Conservation (phyloP, 1,284 basidiomycete genomes). For the Naganishia liquefaciens region DNA sequence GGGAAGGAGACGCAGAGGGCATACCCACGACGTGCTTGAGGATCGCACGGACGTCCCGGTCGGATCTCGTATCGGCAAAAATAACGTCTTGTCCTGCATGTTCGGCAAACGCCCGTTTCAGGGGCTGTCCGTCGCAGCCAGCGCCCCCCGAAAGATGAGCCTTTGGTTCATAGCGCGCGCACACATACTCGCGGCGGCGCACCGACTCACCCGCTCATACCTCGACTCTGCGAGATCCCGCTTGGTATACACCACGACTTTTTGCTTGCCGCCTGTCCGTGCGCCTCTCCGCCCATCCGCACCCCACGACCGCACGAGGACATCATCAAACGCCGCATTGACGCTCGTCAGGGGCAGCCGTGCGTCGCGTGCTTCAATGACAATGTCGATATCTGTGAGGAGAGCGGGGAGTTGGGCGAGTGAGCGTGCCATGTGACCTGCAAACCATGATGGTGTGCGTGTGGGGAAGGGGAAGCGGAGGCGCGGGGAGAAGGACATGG, state of each 20-base stretch:
- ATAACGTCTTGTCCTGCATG: slow-evolving; percentile 56
- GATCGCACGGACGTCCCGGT: slow-evolving; percentile 56
- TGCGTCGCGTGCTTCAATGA: slow-evolving; percentile 91
- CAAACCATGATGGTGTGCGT: slow-evolving; percentile 86
- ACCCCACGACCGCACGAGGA: slow-evolving; percentile 48
- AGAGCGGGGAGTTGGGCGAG: slow-evolving; percentile 72
- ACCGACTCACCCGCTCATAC: slow-evolving; percentile 72
- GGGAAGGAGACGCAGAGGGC: slow-evolving; percentile 31
- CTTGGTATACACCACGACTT: slow-evolving; percentile 90
- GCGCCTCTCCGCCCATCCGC: slow-evolving; percentile 43
- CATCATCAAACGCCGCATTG: slow-evolving; percentile 80
- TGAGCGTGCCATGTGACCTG: slow-evolving; percentile 94
- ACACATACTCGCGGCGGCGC: too few relatives aligned
- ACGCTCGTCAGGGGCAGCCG: slow-evolving; percentile 90
- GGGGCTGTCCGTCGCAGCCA: too few relatives aligned
- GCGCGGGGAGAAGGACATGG: slow-evolving; percentile 46
- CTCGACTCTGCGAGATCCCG: slow-evolving; percentile 82
- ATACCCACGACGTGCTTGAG: slow-evolving; percentile 54
- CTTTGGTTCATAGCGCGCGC: too few relatives aligned
- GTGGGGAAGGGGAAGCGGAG: slow-evolving; percentile 54
- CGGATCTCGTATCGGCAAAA: slow-evolving; percentile 58
- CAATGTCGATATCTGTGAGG: slow-evolving; percentile 79
- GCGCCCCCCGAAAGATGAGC: too few relatives aligned
- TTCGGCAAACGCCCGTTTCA: slow-evolving; percentile 54
- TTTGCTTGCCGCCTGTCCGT: slow-evolving; percentile 59